phyloP scores from a whole-genome alignment of 352 stramenopile species.

The Pythium pyrilobum region DNA sequence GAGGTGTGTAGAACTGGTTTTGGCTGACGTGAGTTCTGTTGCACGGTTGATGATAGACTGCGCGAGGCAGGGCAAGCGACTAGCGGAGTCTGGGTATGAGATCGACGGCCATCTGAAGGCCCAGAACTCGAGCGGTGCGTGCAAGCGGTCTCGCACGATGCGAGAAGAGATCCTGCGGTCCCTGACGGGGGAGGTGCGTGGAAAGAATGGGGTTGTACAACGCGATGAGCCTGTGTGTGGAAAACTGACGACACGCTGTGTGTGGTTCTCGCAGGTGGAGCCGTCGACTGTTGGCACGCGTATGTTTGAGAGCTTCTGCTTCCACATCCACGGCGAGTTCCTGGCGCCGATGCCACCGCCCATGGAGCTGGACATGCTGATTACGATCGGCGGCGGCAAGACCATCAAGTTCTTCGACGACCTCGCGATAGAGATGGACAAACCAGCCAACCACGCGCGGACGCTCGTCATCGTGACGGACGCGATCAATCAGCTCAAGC shows the following conservation, averaged over 20 bases:
- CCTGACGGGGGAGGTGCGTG: slow-evolving; percentile 1
- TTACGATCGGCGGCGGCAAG: slow-evolving; percentile 59
- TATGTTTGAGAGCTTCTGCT: slow-evolving; percentile 66
- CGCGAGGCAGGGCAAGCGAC: slow-evolving; percentile 14
- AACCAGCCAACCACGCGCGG: slow-evolving; percentile 34
- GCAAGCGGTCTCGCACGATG: slow-evolving; percentile 17
- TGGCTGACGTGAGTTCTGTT: not conserved
- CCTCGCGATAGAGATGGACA: slow-evolving; percentile 46
- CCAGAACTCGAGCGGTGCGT: slow-evolving; percentile 18
- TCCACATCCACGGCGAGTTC: slow-evolving; percentile 73
- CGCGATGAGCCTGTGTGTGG: too few species aligned
- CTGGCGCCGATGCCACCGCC: slow-evolving; percentile 68
- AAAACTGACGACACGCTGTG: too few species aligned
- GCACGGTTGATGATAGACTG: slow-evolving; percentile 12
- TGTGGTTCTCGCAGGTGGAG: slow-evolving; percentile 10
- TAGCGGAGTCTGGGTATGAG: slow-evolving; percentile 23
- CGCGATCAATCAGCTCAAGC: slow-evolving; percentile 57
- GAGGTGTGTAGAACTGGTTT: too few species aligned
- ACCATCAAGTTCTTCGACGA: slow-evolving; percentile 49
- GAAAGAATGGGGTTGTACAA: not conserved
- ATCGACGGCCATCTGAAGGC: slow-evolving; percentile 25
- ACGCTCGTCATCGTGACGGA: slow-evolving; percentile 71
- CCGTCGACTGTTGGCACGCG: slow-evolving; percentile 42
- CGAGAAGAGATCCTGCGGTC: slow-evolving; percentile 21
- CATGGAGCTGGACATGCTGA: slow-evolving; percentile 56